A percentile compares a stretch with the other conserved stretches of the same genome.
phyloP scores from a whole-genome alignment of 352 stramenopile species.

The Pythium apleroticum region DNA sequence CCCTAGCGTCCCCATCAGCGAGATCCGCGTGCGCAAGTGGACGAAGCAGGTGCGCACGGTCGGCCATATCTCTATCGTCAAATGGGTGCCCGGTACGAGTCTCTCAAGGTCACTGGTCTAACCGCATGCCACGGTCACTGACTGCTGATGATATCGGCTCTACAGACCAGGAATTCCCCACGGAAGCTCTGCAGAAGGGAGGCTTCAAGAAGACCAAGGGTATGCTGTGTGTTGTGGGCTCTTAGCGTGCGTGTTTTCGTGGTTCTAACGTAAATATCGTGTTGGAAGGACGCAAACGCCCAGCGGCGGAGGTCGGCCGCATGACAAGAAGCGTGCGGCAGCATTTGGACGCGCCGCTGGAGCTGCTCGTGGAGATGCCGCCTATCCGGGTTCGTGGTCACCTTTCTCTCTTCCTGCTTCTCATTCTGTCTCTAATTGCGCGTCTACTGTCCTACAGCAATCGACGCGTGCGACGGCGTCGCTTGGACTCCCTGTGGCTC shows the following conservation, averaged over 20 bases:
- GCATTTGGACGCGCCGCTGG: constrained; percentile 69
- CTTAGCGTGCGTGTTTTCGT: neutral
- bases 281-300: constrained; percentile 56
- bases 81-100: constrained; percentile 66
- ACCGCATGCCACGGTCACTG: neutral
- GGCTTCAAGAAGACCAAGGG: constrained; percentile 75
- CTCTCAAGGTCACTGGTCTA: neutral
- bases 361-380: constrained; percentile 67
- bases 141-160: neutral
- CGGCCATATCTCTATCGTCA: constrained; percentile 68
- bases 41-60: constrained; percentile 65
- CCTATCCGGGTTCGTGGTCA: constrained; percentile 34
- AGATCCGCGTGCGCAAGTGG: constrained; percentile 78
- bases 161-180: constrained; percentile 48
- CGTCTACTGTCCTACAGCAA: constrained; percentile 3
- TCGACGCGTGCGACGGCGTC: constrained; percentile 7
- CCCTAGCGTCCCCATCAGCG: constrained; percentile 49
- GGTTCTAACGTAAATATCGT: neutral
- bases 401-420: neutral
- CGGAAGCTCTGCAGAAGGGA: constrained; percentile 61
- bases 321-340: constrained; percentile 82
- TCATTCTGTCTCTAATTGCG: neutral
- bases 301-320: constrained; percentile 50
- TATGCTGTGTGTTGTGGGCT: constrained; percentile 13
- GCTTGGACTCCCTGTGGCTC: constrained; percentile 5